Conservation (phyloP, 2,329 filamentous ascomycete genomes). For the Stachybotrys chlorohalonatus region DNA sequence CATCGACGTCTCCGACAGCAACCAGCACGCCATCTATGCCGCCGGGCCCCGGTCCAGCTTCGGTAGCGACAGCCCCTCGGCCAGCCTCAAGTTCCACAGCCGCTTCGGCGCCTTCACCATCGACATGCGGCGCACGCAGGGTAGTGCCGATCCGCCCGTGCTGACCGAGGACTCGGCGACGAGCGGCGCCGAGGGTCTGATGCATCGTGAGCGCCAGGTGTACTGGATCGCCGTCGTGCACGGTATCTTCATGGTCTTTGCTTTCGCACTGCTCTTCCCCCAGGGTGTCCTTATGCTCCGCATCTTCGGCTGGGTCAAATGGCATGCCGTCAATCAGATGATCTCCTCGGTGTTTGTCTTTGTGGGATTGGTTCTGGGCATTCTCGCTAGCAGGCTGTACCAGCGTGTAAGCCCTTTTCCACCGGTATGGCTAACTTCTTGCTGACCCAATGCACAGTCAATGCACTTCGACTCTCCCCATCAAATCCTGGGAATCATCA, state of each 20-base stretch:
- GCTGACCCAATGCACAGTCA: constrained; percentile 27
- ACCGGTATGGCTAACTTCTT: not conserved
- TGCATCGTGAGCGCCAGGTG: constrained; percentile 16
- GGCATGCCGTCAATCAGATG: constrained; percentile 45
- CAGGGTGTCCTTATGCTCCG: constrained; percentile 45
- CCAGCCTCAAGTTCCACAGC: constrained; percentile 40
- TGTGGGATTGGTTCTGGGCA: constrained; percentile 40
- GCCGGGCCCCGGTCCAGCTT: constrained; percentile 38
- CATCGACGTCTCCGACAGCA: constrained; percentile 39
- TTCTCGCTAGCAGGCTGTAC: constrained; percentile 43
- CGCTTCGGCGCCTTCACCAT: constrained; percentile 46
- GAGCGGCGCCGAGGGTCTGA: constrained; percentile 25
- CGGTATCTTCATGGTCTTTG: constrained; percentile 44
- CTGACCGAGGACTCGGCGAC: constrained; percentile 22
- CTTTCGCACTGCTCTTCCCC: constrained; percentile 46
- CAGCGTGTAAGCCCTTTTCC: constrained; percentile 37
- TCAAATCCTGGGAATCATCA: constrained; percentile 49
- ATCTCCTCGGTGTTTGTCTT: constrained; percentile 39
- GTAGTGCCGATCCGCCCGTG: constrained; percentile 29
- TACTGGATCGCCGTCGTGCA: constrained; percentile 35
- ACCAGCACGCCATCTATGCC: constrained; percentile 46
- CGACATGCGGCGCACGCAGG: constrained; percentile 43
- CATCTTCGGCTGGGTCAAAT: constrained; percentile 39
- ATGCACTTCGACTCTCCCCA: constrained; percentile 43
- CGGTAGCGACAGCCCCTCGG: constrained; percentile 30